Evolutionary conservation across 2,329 filamentous ascomycete genomes (phyloP), one percentile per base, ranked within the genome.

Genomic region (Nigrospora osmanthi): DNA sequence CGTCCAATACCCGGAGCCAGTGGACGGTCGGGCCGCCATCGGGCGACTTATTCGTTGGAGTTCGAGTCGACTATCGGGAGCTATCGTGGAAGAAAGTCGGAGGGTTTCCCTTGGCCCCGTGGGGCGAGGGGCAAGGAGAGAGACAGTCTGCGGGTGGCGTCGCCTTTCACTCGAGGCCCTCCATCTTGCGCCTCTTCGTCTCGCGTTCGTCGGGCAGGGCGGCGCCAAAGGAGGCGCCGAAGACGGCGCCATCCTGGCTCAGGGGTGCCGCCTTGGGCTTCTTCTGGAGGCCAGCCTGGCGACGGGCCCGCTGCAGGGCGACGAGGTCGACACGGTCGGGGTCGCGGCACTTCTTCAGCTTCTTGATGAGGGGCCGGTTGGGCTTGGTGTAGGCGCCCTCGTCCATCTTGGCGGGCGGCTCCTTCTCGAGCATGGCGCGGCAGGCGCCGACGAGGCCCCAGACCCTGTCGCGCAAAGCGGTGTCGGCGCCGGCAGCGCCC

Each of bases 281-380:
- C 38, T 67, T 64, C 37, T 58, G 64, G 38, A 57, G 49, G 1
- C 65, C 66, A 47, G 73, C 68, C 54, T 81, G 76, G 40, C 79
- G 79, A 54, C 83, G 75, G 16, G 80, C 78, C 50, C 76, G 75
- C 55, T 87, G 82, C 42, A 86, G 66, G 40, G 80, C 81, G 15
- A 89, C 81, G 4, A 90, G 64, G 60, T 90, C 84, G 37, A 76
- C 79, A 45, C 86, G 80, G 53, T 87, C 83, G 0, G 86, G 85
- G 55, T 91, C 86, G 46, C 82, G 73, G 54, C 86, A 90, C 54
- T 75, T 78, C 48, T 78, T 80, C n/a, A 90, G 69, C 59, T 88
- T 89, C 63, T 76, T 80, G 14, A 80, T 73, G 12, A 88, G 64
- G 0, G 75, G 73, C 36, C 77, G 78, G 52, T 81, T 72, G 19